Evolutionary conservation across 768 basidiomycete genomes (phyloP), one percentile per base, ranked within the genome.

Genomic region (Termitomyces sp.): DNA sequence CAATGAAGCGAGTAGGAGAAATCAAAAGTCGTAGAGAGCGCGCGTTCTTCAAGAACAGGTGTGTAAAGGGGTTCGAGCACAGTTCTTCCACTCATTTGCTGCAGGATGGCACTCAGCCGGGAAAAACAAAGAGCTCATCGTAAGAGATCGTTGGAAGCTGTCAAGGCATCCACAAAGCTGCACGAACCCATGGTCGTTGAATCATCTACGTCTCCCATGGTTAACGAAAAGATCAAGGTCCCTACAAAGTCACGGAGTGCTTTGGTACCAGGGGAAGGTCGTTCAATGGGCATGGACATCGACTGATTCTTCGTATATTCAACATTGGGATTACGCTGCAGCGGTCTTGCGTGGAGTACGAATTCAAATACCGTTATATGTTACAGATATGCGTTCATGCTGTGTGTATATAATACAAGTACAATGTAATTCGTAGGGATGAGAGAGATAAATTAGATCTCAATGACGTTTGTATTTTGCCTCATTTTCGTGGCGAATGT

Each of bases 11-110:
- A 58, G 77, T 99, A 39, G 86, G 86, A 60, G 94, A 98, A 74
- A 94, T 99, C 76, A 93, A 88, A 71, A 78, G 82, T 59, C 84
- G 87, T 68, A 80, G 97, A 71, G 97, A 98, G 68, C 82, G 87
- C 59, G 93, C 90, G 21, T 98, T 98, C 83, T 98, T 88, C 86
- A 98, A 94, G 75, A 91, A 91, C 77, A 83, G 89, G 88, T 84
- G 56, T 58, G 75, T 66, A 58, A 27, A 9, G 34, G 5, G n/a
- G 2, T 21, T 28, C 40, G n/a, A 16, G 25, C 52, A 17, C 14
- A 9, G 52, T 35, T 55, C 56, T 40, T 37, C 34, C 2, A 25
- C 30, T 55, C 6, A 58, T 48, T 51, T 41, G 8, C 32, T 59
- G 23, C 64, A 96, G 94, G 67, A 95, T 97, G 94, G 85, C 88